Evolutionary conservation across 352 stramenopile species (phyloP).

Genomic region (Phytophthora ohioensis): DNA sequence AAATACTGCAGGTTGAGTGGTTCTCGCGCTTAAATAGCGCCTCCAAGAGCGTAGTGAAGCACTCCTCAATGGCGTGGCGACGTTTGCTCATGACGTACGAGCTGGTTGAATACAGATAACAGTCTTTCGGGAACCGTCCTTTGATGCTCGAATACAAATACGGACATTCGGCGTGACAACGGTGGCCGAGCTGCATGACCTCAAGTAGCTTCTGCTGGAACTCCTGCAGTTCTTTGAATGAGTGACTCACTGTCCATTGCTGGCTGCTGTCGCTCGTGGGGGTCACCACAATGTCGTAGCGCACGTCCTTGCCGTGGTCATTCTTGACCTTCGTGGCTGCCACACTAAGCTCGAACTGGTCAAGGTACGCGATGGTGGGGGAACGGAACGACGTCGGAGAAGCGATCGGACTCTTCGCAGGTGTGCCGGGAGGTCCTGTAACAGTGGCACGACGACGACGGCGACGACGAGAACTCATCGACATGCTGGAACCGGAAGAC

Average conservation of each 20-base stretch:
- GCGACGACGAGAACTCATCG: conserved; percentile 32
- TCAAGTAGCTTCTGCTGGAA: conserved; percentile 46
- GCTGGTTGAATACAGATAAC: conserved; percentile 55
- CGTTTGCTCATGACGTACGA: conserved; percentile 46
- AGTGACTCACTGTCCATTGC: conserved; percentile 50
- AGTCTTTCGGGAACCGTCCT: conserved; percentile 68
- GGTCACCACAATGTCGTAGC: conserved; percentile 56
- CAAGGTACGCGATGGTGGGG: conserved; percentile 37
- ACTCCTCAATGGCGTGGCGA: conserved; percentile 41
- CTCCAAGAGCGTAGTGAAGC: conserved; percentile 48
- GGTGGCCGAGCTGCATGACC: conserved; percentile 63
- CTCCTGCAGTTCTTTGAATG: conserved; percentile 57
- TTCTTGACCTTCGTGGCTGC: conserved; percentile 28
- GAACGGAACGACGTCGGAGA: conserved; percentile 30
- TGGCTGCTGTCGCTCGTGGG: conserved; percentile 43
- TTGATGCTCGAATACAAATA: conserved; percentile 76
- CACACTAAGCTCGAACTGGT: conserved; percentile 46
- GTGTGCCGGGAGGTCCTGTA: conserved; percentile 16
- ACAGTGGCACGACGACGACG: conserved; percentile 27
- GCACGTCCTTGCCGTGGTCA: conserved; percentile 46
- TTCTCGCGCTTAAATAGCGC: conserved; percentile 54
- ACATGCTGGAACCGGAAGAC: conserved; percentile 34
- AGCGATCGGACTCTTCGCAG: conserved; percentile 18
- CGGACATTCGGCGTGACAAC: conserved; percentile 56
- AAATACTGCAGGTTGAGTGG: conserved; percentile 54